phyloP scores from a whole-genome alignment of 805 yeast species.

The Soucietia sequanensis region DNA sequence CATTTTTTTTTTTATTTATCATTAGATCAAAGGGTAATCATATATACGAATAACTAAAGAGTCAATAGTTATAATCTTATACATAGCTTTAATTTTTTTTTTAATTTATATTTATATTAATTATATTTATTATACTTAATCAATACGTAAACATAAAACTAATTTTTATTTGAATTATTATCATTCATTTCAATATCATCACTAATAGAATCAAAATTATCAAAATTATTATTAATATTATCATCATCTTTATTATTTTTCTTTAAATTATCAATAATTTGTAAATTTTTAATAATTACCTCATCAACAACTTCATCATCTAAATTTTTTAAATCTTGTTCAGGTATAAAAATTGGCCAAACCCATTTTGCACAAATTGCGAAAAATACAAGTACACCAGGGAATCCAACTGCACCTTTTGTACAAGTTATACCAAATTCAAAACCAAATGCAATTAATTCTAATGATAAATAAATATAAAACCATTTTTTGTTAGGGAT shows the following conservation, averaged over 20 bases:
- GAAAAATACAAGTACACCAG: slow-evolving; percentile 76
- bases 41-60: no score
- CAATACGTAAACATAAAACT: no score
- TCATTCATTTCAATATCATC: no score
- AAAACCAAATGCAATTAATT: slow-evolving; percentile 66
- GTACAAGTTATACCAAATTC: slow-evolving; percentile 88
- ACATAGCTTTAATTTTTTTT: no score
- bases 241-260: not conserved
- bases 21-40: no score
- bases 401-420: slow-evolving; percentile 91
- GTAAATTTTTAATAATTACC: slow-evolving; percentile 49
- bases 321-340: slow-evolving; percentile 55
- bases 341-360: slow-evolving; percentile 63
- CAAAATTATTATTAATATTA: not conserved
- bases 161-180: no score
- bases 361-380: slow-evolving; percentile 56
- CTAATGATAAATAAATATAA: slow-evolving; percentile 53
- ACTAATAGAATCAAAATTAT: no score
- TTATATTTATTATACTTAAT: no score
- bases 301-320: slow-evolving; percentile 67
- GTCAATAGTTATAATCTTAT: no score
- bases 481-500: slow-evolving; percentile 46
- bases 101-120: no score
- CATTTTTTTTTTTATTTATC: no score
- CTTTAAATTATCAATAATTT: slow-evolving; percentile 12